Evolutionary conservation across 441 rosid genomes (phyloP), one percentile per base, ranked within the genome.

Genomic region (Gossypium lobatum): DNA sequence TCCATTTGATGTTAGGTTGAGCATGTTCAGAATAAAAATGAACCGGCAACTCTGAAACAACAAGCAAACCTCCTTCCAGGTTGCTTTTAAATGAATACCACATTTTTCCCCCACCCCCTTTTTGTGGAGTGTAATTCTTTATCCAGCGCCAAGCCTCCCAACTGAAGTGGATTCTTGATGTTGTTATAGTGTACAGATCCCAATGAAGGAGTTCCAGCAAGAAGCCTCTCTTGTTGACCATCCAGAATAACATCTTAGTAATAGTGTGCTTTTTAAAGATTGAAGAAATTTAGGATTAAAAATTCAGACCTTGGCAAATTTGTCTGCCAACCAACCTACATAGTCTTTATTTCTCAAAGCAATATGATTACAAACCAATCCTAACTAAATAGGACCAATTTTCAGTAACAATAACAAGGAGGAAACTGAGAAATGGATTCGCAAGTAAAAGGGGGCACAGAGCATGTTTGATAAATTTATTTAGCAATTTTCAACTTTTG

Each of bases 281-380:
- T 48, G 55, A 50, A 48, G 58, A 48, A 67, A 67, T 48, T 67
- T 66, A 5, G 58, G 39, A 67, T 67, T 25, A 23, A 67, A 67
- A 48, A 21, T 31, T 66, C 42, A n/a, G 42, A 48, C 37, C 71
- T 48, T 11, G 14, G 39, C 39, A n/a, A 23, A 67, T 67, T 23
- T 64, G 31, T 16, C 17, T 11, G n/a, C 70, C 53, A 42, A 39
- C 53, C 53, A 45, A 64, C 69, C 53, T 39, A 42, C 10, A 20
- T 64, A 20, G 13, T 45, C 31, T 64, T 13, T 42, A 42, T 64
- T 64, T 64, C 26, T 64, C 11, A 20, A 64, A 42, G 70, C 31
- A 42, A 20, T 20, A 18, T 42, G 67, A 16, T 21, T 18, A 39
- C 16, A 18, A 18, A 20, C 70, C 53, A 64, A 20, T 5, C 53